Percentiles rank a stretch among this genome's conserved stretches.
Conservation (phyloP, 2,329 filamentous ascomycete species). For the Gyromitra esculenta region DNA sequence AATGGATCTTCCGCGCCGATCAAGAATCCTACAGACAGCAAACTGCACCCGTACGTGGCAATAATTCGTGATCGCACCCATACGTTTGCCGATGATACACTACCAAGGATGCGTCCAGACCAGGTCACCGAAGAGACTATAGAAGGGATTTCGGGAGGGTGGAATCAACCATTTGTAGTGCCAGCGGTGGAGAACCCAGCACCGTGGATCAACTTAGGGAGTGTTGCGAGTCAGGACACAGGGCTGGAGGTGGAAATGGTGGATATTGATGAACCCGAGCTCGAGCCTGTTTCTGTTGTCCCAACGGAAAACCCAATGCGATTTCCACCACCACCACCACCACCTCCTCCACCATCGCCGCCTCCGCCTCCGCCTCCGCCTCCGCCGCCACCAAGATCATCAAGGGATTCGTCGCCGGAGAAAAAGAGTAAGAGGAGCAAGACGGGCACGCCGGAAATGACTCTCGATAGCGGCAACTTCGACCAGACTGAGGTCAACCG, state of each 20-base stretch:
- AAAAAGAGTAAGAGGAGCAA: conserved; percentile 40
- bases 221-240: conserved; percentile 39
- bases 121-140: conserved; percentile 72
- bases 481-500: conserved; percentile 48
- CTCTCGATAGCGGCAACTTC: conserved; percentile 48
- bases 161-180: conserved; percentile 74
- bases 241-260: conserved; percentile 45
- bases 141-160: conserved; percentile 67
- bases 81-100: conserved; percentile 69
- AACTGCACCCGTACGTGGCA: conserved; percentile 74
- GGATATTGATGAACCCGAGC: conserved; percentile 43
- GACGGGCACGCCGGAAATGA: conserved; percentile 42
- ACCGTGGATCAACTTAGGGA: conserved; percentile 59
- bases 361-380: not conserved
- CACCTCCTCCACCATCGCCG: not conserved
- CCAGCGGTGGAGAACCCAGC: conserved; percentile 70
- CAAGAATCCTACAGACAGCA: conserved; percentile 71
- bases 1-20: conserved; percentile 67
- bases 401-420: conserved; percentile 3
- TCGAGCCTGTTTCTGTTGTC: conserved; percentile 8
- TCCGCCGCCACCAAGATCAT: conserved; percentile 11
- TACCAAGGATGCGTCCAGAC: conserved; percentile 72
- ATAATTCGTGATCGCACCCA: conserved; percentile 73
- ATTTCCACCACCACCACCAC: conserved; percentile 4
- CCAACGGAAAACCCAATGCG: not conserved